Evolutionary conservation across 352 stramenopile genomes (phyloP).

Genomic region (Phytophthora aleatoria): DNA sequence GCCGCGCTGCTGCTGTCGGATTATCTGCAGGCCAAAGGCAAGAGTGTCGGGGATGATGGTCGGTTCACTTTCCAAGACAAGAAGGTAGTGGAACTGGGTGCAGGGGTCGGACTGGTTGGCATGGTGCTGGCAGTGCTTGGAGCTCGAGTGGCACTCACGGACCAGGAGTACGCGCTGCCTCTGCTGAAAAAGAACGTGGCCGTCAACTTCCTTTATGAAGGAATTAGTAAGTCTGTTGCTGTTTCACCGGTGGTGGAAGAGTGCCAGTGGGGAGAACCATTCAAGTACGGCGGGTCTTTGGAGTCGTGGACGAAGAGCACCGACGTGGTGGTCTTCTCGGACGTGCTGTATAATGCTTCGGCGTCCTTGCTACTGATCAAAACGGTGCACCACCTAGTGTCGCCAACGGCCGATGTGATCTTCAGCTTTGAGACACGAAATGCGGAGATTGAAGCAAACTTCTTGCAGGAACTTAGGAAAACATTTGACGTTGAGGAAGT

Average conservation of each 20-base stretch:
- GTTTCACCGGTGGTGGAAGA: slow-evolving; percentile 32
- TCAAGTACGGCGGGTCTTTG: slow-evolving; percentile 27
- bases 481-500: slow-evolving; percentile 39
- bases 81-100: slow-evolving; percentile 49
- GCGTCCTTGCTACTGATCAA: slow-evolving; percentile 43
- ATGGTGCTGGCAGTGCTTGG: slow-evolving; percentile 55
- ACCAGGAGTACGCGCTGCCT: slow-evolving; percentile 57
- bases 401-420: slow-evolving; percentile 34
- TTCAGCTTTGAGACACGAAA: slow-evolving; percentile 58
- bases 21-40: slow-evolving; percentile 42
- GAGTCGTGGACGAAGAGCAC: slow-evolving; percentile 28
- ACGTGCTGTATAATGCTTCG: slow-evolving; percentile 53
- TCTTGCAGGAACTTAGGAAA: slow-evolving; percentile 36
- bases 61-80: slow-evolving; percentile 24
- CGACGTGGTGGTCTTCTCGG: slow-evolving; percentile 55
- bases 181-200: slow-evolving; percentile 53
- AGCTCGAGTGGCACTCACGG: slow-evolving; percentile 47
- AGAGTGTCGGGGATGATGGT: background rate
- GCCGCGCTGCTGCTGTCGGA: slow-evolving; percentile 55
- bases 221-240: slow-evolving; percentile 1
- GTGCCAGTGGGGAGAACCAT: slow-evolving; percentile 47
- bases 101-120: slow-evolving; percentile 54
- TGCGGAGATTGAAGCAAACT: slow-evolving; percentile 40
- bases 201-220: slow-evolving; percentile 38
- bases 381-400: slow-evolving; percentile 39